Percentiles rank a stretch among this genome's conserved stretches.
Evolutionary conservation across 495 filamentous ascomycete genomes (phyloP).

Genomic region (Acidomyces sp.): DNA sequence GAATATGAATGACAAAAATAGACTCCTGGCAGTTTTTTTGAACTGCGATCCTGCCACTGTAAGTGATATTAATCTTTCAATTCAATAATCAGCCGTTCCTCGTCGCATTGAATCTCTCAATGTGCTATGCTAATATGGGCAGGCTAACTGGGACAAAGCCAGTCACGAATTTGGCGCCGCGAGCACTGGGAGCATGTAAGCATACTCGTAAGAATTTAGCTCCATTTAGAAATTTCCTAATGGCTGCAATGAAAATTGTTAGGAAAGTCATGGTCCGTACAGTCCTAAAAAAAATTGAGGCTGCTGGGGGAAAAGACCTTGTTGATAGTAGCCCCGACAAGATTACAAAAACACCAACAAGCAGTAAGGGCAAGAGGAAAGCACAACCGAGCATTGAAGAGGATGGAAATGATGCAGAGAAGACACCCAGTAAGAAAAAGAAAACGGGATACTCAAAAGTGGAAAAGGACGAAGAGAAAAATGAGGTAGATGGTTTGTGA

Average conservation of each 20-base stretch:
- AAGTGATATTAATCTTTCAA: not conserved
- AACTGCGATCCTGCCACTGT: slow-evolving; percentile 5
- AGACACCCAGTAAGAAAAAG: slow-evolving; percentile 11
- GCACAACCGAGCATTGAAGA: no score
- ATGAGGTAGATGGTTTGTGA: not conserved
- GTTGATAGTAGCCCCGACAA: slow-evolving; percentile 1
- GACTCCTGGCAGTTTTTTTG: slow-evolving; percentile 12
- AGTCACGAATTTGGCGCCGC: slow-evolving; percentile 9
- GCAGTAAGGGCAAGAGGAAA: slow-evolving; percentile 13
- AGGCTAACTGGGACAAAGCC: slow-evolving; percentile 17
- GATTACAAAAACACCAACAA: not conserved
- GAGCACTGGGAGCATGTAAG: slow-evolving; percentile 14
- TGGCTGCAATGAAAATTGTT: no score
- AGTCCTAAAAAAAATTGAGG: slow-evolving; percentile 14
- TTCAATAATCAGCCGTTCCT: no score
- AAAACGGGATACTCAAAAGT: not conserved
- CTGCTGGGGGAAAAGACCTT: slow-evolving; percentile 2
- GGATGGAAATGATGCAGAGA: slow-evolving; percentile 6
- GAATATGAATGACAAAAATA: slow-evolving; percentile 15
- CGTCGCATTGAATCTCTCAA: not conserved
- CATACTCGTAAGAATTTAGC: no score
- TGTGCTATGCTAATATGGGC: not conserved
- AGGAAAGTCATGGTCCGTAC: slow-evolving; percentile 2
- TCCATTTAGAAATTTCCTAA: no score
- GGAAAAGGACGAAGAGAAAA: not conserved